These are phyloP conservation scores for Tubosaeta sp. DNA, from an alignment of 768 basidiomycete genomes.

Conservation along the genomic window DNA sequence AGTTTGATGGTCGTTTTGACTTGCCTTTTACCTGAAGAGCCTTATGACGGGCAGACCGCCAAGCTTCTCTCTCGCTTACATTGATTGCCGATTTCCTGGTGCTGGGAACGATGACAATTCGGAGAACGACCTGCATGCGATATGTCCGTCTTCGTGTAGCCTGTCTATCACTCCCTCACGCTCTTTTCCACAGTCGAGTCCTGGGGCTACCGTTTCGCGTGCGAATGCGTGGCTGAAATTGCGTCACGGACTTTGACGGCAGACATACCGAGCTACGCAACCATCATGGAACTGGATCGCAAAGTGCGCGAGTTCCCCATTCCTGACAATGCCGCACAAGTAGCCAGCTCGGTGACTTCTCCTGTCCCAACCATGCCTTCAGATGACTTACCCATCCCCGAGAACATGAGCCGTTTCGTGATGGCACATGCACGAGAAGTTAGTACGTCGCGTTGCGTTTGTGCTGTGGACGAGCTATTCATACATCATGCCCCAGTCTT, in stretches of 20 bases:
- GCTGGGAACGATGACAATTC: conserved; percentile 9
- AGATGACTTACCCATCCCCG: conserved; percentile 14
- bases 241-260: conserved; percentile 57
- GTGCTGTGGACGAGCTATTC: neutral
- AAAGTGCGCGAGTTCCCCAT: conserved; percentile 65
- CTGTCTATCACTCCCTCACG: neutral
- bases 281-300: conserved; percentile 63
- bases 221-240: conserved; percentile 63
- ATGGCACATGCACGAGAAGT: conserved; percentile 35
- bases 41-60: conserved; percentile 70
- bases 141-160: conserved; percentile 24
- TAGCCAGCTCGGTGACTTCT: conserved; percentile 32
- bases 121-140: conserved; percentile 20
- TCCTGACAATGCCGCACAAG: conserved; percentile 41
- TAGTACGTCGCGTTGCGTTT: conserved; percentile 25
- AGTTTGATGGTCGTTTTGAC: neutral
- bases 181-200: conserved; percentile 41
- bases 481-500: conserved; percentile 37
- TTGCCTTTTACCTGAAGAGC: conserved; percentile 38
- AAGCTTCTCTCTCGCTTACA: conserved; percentile 57
- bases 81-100: conserved; percentile 62
- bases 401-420: conserved; percentile 38
- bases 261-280: conserved; percentile 58
- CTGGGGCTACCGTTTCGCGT: conserved; percentile 63
- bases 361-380: conserved; percentile 13